Base-by-base conservation (phyloP, 2,329 filamentous ascomycete genomes). In the Arthrobotrys musiformis region DNA sequence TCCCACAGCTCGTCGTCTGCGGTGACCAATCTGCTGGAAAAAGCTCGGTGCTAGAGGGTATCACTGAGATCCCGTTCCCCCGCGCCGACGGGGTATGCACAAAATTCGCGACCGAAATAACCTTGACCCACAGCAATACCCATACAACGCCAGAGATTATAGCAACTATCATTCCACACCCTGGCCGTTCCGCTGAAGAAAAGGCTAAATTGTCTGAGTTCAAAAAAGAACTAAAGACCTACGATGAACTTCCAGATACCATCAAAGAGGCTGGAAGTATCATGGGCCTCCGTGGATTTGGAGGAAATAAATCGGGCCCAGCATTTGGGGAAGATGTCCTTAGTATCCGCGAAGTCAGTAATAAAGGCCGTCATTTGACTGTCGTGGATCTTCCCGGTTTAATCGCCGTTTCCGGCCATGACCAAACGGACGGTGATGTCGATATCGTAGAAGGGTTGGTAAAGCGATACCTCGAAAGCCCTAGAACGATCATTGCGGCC, bases 361-460 rank as follows among this genome's bases (percentile, higher is more conserved):
- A 81, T 2, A 78, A 66, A 0, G 80, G 79, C 2, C 78, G 79
- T 0, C 84, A 85, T 40, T 82, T 87, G 5, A 87, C 85, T 0
- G 81, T 87, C 0, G 85, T 87, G 0, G 86, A 87, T 75, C 81
- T 87, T 0, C 86, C 85, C 0, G 85, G 86, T 0, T 81, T 87
- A 1, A 85, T 87, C 22, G 81, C 83, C 1, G 80, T 82, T 1
- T 75, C 83, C 6, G 82, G 81, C 17, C 81, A 83, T 6, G 80
- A 83, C 4, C 82, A 85, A 46, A 82, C 82, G 8, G 79, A 76
- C 0, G 61, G 69, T 11, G 84, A 84, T 33, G 81, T 84, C 1
- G 77, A 83, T 8, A 56, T 82, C 1, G 83, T 86, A 0, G 61
- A 78, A 2, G 69, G 80, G 0, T 81, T 87, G 24, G 84, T 86